Evolutionary conservation across 139 green algal species (phyloP).

Genomic region (Eudorina sp.): DNA sequence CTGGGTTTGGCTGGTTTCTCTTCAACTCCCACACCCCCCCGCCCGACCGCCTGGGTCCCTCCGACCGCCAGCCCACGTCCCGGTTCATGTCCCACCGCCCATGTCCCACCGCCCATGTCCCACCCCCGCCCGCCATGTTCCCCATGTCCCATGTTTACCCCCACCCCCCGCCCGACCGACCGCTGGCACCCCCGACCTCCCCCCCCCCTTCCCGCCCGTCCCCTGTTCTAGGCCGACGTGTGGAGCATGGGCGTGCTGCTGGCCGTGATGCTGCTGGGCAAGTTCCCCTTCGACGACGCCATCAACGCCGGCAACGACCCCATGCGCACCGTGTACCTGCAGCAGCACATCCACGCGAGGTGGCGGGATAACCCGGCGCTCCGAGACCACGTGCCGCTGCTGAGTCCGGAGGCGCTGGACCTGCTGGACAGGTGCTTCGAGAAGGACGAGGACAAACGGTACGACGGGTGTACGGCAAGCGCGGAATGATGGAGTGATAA

Average conservation of each 20-base stretch:
- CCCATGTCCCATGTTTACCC: background rate
- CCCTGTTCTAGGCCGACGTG: slow-evolving; percentile 55
- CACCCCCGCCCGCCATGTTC: no score
- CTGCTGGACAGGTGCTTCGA: slow-evolving; percentile 72
- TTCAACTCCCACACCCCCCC: no score
- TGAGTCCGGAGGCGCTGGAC: slow-evolving; percentile 52
- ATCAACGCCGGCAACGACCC: slow-evolving; percentile 10
- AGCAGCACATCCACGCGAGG: slow-evolving; percentile 33
- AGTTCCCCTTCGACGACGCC: slow-evolving; percentile 72
- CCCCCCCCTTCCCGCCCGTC: background rate
- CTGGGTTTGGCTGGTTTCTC: no score
- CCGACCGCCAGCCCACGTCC: no score
- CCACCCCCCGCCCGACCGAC: background rate
- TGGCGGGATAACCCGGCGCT: slow-evolving; percentile 51
- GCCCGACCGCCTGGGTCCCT: no score
- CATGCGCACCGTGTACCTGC: slow-evolving; percentile 46
- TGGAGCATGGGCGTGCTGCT: slow-evolving; percentile 72
- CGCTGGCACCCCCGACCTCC: background rate
- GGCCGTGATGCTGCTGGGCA: slow-evolving; percentile 73
- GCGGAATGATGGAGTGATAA: no score
- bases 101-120: background rate
- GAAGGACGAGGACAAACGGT: slow-evolving; percentile 59
- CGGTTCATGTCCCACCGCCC: no score
- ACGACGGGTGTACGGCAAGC: background rate
- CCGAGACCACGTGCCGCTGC: slow-evolving; percentile 46